phyloP scores from a whole-genome alignment of 352 stramenopile genomes.

The Globisporangium cystogenes region DNA sequence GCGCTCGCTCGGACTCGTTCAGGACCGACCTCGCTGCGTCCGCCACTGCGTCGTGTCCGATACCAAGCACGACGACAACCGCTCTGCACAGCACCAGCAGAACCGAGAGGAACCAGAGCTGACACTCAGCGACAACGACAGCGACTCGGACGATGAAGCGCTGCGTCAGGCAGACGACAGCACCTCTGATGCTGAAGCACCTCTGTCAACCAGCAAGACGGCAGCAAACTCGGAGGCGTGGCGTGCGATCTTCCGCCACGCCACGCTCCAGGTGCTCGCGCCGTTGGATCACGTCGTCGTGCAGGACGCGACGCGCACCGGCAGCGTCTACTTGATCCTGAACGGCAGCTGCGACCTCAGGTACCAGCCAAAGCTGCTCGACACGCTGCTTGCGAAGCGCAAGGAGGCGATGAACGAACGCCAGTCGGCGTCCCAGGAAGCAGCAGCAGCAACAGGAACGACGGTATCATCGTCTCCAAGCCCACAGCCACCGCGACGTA shows the following conservation, averaged over 20 bases:
- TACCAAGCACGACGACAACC: background rate
- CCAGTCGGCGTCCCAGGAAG: too few species aligned
- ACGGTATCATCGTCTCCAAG: conserved; percentile 4
- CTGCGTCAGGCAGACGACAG: background rate
- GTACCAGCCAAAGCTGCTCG: conserved; percentile 24
- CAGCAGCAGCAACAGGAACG: background rate
- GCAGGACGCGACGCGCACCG: conserved; percentile 20
- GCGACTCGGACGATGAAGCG: background rate
- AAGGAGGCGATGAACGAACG: conserved; percentile 8
- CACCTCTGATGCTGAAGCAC: too few species aligned
- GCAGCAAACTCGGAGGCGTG: conserved; percentile 4
- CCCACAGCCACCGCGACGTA: background rate
- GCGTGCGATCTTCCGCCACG: conserved; percentile 14
- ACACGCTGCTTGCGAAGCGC: conserved; percentile 14
- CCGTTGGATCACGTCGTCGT: conserved; percentile 17
- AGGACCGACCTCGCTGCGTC: background rate
- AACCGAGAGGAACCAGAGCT: background rate
- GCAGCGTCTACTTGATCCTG: conserved; percentile 26
- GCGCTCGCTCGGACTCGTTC: background rate
- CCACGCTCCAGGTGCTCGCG: conserved; percentile 12
- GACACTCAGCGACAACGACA: background rate
- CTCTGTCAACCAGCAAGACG: background rate
- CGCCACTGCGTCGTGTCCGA: background rate
- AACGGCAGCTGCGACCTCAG: conserved; percentile 21
- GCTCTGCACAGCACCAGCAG: background rate